phyloP scores from a whole-genome alignment of 371 early-diverging fungal genomes.

The Mortierella sp. region DNA sequence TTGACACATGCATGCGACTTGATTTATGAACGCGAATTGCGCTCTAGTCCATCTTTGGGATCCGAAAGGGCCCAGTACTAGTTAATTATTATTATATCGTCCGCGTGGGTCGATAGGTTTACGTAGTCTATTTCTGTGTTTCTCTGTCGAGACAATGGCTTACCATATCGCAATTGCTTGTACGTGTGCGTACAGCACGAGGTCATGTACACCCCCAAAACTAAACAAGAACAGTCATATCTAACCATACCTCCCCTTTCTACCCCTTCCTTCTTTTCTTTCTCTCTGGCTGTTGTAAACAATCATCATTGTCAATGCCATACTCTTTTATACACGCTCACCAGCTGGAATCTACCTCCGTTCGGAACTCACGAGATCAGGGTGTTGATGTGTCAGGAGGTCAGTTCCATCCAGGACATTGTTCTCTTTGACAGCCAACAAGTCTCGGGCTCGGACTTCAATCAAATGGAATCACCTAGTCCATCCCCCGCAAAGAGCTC shows the following conservation, averaged over 20 bases:
- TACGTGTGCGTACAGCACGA: no score
- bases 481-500: conserved; percentile 49
- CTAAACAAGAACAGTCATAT: no score
- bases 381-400: conserved; percentile 61
- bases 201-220: no score
- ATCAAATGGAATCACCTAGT: conserved; percentile 35
- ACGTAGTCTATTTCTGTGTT: neutral
- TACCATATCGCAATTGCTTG: neutral
- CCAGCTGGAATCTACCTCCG: conserved; percentile 58
- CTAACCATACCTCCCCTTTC: no score
- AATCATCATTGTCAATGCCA: neutral
- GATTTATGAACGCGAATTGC: conserved; percentile 12
- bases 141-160: neutral
- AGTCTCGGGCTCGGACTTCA: conserved; percentile 23
- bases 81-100: neutral
- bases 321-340: neutral
- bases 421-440: conserved; percentile 58
- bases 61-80: neutral
- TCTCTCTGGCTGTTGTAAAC: no score
- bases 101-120: neutral
- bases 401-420: conserved; percentile 54
- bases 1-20: neutral
- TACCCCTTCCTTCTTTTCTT: no score
- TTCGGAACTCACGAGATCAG: conserved; percentile 58
- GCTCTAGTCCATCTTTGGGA: conserved; percentile 35